Evolutionary conservation across 768 basidiomycete genomes (phyloP), one percentile per base, ranked within the genome.

Genomic region (Amanita brunnescens): DNA sequence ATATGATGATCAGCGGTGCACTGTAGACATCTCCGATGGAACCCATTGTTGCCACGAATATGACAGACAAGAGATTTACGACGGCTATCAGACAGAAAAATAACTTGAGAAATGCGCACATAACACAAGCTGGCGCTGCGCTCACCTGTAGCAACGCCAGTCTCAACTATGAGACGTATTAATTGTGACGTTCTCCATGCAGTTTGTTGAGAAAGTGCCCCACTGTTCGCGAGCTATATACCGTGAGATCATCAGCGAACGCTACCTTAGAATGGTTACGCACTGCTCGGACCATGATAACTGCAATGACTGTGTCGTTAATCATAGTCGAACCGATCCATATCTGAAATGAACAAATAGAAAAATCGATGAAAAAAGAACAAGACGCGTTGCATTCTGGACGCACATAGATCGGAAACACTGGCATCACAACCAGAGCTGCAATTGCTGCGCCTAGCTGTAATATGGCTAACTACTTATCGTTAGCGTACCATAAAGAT

Each of bases 131-230:
- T 14, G 33, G 21, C 40, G 24, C 23, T 40, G 23, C 14, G 18
- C 51, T 4, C 23, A 67, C 67, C 66, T 41, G 68, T 69, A 13
- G 63, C 37, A 3, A 59, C 51, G 4, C 69, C 68, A 6, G 70
- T 71, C 53, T 71, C 68, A n/a, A 69, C 61, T 0, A 62, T 64
- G 37, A 69, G 54, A n/a, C 65, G 61, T n/a, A 67, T 60, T 6
- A 68, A 56, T 32, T 61, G 58, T 12, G 61, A 58, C 4, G 68
- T 59, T 30, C 63, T 57, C 3, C 57, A 45, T 20, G 61, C 58
- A 0, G 63, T 68, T 18, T 59, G 49, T 29, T 53, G 56, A 47
- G 61, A 65, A 3, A 59, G 57, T 13, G 58, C 62, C 23, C 62
- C 59, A 47, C 58, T 63, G 29, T 57, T 59, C 4, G 58, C 55